These are phyloP conservation scores for Suhomyces sp. DNA, from an alignment of 805 yeast genomes.

Conservation along the genomic window DNA sequence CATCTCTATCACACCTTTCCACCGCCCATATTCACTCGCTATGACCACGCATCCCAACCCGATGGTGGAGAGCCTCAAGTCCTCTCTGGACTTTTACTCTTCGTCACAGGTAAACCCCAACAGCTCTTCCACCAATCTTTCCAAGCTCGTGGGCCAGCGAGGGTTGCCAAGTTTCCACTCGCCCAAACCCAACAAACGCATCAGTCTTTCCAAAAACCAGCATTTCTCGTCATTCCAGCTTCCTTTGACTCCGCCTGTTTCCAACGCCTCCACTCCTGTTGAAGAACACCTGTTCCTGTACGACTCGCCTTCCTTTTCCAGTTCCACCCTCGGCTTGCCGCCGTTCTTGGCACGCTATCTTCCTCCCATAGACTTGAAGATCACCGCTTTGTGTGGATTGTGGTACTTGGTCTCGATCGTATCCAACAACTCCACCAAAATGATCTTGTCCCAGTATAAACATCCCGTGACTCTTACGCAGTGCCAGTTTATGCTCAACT, in stretches of 20 bases:
- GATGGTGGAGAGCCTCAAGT: not conserved
- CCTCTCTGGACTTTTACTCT: not conserved
- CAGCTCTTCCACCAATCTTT: constrained; percentile 32
- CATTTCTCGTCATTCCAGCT: constrained; percentile 17
- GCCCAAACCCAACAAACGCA: constrained; percentile 18
- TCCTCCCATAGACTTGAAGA: constrained; percentile 24
- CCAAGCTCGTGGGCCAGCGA: constrained; percentile 16
- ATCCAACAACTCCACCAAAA: constrained; percentile 77
- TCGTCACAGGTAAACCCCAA: constrained; percentile 35
- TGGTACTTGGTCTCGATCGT: constrained; percentile 85
- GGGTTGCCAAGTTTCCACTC: constrained; percentile 10
- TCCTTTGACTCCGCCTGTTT: constrained; percentile 35
- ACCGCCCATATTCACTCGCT: not conserved
- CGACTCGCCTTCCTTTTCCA: not conserved
- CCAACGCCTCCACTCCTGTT: constrained; percentile 31
- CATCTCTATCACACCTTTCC: not conserved
- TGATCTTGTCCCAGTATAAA: constrained; percentile 63
- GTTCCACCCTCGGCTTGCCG: not conserved
- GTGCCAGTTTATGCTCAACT: constrained; percentile 77
- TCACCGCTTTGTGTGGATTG: constrained; percentile 50
- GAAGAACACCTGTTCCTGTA: constrained; percentile 14
- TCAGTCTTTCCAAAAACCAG: constrained; percentile 9
- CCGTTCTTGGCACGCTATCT: constrained; percentile 7
- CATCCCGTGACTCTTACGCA: constrained; percentile 90
- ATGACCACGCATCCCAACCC: not conserved